Conservation (phyloP, 495 filamentous ascomycete species). For the Penicillium odoratum region DNA sequence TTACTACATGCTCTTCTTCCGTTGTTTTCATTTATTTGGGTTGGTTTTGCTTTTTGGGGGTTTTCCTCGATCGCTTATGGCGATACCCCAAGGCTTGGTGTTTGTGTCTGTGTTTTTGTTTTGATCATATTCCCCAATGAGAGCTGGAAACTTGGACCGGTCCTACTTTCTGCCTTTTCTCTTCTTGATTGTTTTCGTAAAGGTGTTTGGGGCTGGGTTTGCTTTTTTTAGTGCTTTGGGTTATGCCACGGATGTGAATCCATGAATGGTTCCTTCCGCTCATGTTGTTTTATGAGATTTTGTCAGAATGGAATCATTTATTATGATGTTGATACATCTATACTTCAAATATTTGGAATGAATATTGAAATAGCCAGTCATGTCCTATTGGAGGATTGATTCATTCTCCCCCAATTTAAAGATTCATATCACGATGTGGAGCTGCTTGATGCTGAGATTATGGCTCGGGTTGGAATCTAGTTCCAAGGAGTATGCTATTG, state of each 20-base stretch:
- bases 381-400: neutral
- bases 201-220: neutral
- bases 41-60: slow-evolving; percentile 6
- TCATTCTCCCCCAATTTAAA: too few species aligned
- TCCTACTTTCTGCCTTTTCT: neutral
- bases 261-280: too few species aligned
- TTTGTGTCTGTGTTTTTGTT: neutral
- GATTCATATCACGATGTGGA: too few species aligned
- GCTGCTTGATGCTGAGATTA: too few species aligned
- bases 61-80: neutral
- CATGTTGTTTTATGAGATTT: neutral
- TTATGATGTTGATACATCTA: neutral
- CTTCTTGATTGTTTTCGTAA: neutral
- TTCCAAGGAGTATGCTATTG: neutral
- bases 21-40: neutral
- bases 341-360: neutral
- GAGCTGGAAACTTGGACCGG: neutral
- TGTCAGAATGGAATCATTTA: neutral
- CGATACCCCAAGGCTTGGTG: slow-evolving; percentile 9
- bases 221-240: neutral
- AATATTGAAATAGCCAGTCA: neutral
- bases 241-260: neutral
- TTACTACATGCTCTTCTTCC: neutral
- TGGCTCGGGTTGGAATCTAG: too few species aligned
- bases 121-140: slow-evolving; percentile 11